Base-by-base conservation (phyloP, 345 rosid species). In the Aquilaria sinensis region DNA sequence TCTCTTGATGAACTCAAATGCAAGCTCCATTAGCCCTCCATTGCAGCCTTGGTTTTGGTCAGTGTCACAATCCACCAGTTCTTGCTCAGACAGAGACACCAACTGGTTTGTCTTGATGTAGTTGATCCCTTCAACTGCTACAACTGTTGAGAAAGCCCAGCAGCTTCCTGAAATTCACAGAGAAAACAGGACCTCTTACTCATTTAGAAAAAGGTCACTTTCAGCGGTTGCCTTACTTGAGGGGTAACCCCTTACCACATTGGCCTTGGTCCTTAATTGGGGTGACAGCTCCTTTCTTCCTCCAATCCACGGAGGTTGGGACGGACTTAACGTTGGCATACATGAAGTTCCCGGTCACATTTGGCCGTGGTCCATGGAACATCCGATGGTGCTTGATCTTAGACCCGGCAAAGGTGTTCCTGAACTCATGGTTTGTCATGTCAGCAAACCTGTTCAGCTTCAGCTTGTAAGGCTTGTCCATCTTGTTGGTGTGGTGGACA, bases 381-480 rank as follows among this genome's bases (percentile, higher is more conserved):
- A 80, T 84, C 63, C 70, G 67, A 69, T 84, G 88, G 67, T 90
- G 98, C 37, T 77, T 78, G 47, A 93, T 61, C 80, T 90, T 88
- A 5, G 97, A 88, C 14, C 92, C 81, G 0, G 98, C 86, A 16
- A 78, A 90, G 16, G 61, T 23, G 52, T 51, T 77, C 57, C 74
- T 71, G 67, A 93, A 90, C 61, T 90, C 97, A 32, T 83, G 85
- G 57, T 73, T 90, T 2, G 98, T 93, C 90, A 88, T 72, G 69
- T 93, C 97, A 3, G 90, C 90, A 60, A 90, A 93, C 84, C 72
- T 87, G 74, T 93, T 93, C 65, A 93, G 77, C 80, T 79, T 93
- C 75, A 90, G 68, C 72, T 87, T 93, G 62, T 90, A 93, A 52
- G 97, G 81, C 72, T 71, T 84, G 30, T 83, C 86, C 78, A 75